A percentile compares a stretch with the other conserved stretches of the same genome.
Evolutionary conservation across 768 basidiomycete genomes (phyloP).

Genomic region (Pleurotus cornucopiae): DNA sequence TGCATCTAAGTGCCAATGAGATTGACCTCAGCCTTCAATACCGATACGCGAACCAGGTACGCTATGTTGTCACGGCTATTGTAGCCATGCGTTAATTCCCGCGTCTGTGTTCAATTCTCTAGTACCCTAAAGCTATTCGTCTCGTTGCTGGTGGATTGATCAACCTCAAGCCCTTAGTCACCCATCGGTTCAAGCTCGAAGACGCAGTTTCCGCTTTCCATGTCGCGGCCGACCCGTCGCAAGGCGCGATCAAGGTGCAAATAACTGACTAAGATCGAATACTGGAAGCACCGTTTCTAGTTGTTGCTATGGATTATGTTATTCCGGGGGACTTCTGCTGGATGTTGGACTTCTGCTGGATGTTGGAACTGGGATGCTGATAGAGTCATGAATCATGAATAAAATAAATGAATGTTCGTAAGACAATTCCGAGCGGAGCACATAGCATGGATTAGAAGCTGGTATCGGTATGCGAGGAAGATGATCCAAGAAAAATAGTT

Average conservation of each 20-base stretch:
- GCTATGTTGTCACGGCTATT: neutral
- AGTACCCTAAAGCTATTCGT: conserved; percentile 83
- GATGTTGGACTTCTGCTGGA: too few relatives aligned
- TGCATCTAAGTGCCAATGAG: conserved; percentile 69
- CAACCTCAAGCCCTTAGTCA: conserved; percentile 75
- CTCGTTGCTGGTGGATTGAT: conserved; percentile 74
- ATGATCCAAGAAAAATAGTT: too few relatives aligned
- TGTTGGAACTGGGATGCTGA: too few relatives aligned
- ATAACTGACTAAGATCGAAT: conserved; percentile 40
- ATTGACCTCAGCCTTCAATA: conserved; percentile 69
- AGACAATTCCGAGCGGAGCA: too few relatives aligned
- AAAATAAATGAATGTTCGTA: too few relatives aligned
- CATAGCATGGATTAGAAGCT: too few relatives aligned
- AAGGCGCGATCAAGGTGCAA: conserved; percentile 69
- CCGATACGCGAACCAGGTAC: conserved; percentile 61
- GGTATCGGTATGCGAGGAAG: too few relatives aligned
- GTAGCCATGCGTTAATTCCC: neutral
- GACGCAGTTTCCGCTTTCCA: conserved; percentile 78
- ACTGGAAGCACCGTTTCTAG: too few relatives aligned
- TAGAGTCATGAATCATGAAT: too few relatives aligned
- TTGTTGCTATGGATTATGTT: too few relatives aligned
- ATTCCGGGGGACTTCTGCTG: too few relatives aligned
- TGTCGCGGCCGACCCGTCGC: conserved; percentile 61
- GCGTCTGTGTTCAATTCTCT: conserved; percentile 6
- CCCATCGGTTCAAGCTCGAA: conserved; percentile 68